Evolutionary conservation across 768 basidiomycete genomes (phyloP).

Genomic region (Rhodotorula babjevae): DNA sequence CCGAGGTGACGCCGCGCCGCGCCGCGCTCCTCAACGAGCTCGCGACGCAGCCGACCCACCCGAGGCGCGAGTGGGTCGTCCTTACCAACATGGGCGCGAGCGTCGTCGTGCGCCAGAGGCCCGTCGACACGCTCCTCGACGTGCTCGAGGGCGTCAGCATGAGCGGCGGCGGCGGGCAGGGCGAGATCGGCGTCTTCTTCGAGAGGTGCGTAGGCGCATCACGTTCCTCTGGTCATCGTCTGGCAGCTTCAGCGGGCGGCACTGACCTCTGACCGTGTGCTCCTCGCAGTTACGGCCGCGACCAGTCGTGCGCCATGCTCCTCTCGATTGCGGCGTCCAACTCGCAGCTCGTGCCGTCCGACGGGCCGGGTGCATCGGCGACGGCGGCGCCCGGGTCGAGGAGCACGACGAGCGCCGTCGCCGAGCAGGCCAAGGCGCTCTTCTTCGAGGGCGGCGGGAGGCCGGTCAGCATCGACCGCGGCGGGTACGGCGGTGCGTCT

Average conservation of each 20-base stretch:
- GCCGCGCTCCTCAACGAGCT: slow-evolving; percentile 59
- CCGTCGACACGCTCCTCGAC: slow-evolving; percentile 75
- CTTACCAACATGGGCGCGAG: slow-evolving; percentile 80
- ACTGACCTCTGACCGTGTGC: no score
- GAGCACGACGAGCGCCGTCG: slow-evolving; percentile 52
- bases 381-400: background rate
- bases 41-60: slow-evolving; percentile 70
- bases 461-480: slow-evolving; percentile 52
- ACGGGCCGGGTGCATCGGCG: background rate
- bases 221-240: background rate
- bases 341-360: slow-evolving; percentile 55
- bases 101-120: slow-evolving; percentile 71
- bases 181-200: slow-evolving; percentile 75
- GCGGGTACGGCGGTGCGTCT: slow-evolving; percentile 31
- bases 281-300: slow-evolving; percentile 82
- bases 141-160: slow-evolving; percentile 61
- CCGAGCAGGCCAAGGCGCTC: slow-evolving; percentile 40
- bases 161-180: slow-evolving; percentile 53
- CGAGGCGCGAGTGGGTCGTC: slow-evolving; percentile 74
- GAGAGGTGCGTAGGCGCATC: slow-evolving; percentile 57
- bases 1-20: slow-evolving; percentile 48
- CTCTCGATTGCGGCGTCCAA: slow-evolving; percentile 79
- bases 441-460: slow-evolving; percentile 51
- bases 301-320: slow-evolving; percentile 88
- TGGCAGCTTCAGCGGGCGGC: no score